Percentiles rank a stretch among this genome's conserved stretches.
These are phyloP conservation scores for Lobosporangium transversale DNA, from an alignment of 192 early-diverging fungal genomes.

Conservation along the genomic window DNA sequence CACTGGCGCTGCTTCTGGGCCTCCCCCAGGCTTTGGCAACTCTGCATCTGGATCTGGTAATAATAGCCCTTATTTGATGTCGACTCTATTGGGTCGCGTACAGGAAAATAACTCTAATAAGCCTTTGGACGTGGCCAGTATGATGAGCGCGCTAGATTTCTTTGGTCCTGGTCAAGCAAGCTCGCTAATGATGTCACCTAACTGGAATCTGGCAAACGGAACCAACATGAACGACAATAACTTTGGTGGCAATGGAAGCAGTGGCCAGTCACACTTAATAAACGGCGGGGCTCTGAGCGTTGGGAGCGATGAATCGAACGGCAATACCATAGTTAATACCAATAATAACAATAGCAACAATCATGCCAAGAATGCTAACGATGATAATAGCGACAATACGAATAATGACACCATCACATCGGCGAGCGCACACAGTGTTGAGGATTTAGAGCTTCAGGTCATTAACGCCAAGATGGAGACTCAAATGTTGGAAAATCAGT, in stretches of 20 bases:
- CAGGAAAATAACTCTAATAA: constrained; percentile 13
- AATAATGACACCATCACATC: not conserved
- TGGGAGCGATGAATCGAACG: too few species aligned
- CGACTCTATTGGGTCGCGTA: constrained; percentile 12
- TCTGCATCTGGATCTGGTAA: constrained; percentile 2
- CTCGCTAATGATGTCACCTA: constrained; percentile 24
- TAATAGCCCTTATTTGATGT: constrained; percentile 34
- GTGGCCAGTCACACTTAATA: not conserved
- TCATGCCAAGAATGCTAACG: not conserved
- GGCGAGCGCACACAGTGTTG: constrained; percentile 26
- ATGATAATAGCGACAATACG: not conserved
- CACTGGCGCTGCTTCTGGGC: constrained; percentile 14
- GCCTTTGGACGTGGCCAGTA: constrained; percentile 37
- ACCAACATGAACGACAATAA: not conserved
- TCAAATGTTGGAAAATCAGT: constrained; percentile 45
- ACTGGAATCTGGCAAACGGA: constrained; percentile 26
- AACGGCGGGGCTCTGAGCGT: too few species aligned
- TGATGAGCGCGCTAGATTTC: constrained; percentile 45
- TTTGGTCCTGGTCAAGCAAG: constrained; percentile 37
- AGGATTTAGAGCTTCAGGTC: constrained; percentile 47
- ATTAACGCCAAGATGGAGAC: constrained; percentile 54
- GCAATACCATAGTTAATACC: too few species aligned
- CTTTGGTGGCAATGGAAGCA: not conserved
- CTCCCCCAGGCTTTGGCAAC: constrained; percentile 39
- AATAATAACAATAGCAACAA: not conserved